These are phyloP conservation scores for Boletus speciosus DNA, from an alignment of 768 basidiomycete genomes.

Conservation along the genomic window DNA sequence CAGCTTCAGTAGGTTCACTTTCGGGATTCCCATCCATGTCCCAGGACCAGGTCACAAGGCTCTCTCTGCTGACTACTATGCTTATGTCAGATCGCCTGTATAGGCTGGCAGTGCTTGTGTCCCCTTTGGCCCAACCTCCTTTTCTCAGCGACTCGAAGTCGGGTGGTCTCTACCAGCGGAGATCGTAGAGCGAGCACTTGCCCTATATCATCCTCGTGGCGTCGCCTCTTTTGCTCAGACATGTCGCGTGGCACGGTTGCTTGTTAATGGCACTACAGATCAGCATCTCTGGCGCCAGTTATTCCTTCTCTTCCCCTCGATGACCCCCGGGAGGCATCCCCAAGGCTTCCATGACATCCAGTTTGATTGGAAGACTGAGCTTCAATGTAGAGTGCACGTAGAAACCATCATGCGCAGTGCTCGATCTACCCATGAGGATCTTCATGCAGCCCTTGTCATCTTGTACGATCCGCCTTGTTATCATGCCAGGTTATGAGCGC, in stretches of 20 bases:
- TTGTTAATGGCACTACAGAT: constrained; percentile 51
- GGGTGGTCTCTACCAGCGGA: constrained; percentile 42
- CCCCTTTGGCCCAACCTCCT: neutral
- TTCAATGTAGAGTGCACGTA: constrained; percentile 42
- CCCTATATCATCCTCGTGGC: constrained; percentile 53
- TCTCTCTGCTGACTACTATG: neutral
- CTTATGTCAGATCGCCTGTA: neutral
- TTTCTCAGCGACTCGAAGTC: constrained; percentile 5
- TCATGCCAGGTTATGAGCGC: constrained; percentile 17
- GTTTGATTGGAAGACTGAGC: constrained; percentile 36
- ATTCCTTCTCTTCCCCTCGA: constrained; percentile 57
- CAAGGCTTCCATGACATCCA: constrained; percentile 10
- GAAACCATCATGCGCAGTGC: constrained; percentile 28
- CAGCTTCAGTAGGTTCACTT: neutral
- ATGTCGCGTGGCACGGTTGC: constrained; percentile 43
- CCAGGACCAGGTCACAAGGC: neutral
- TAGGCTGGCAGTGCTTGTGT: neutral
- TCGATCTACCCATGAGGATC: constrained; percentile 25
- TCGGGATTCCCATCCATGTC: neutral
- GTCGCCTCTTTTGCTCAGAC: constrained; percentile 58
- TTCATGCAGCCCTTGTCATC: constrained; percentile 35
- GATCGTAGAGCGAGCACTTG: constrained; percentile 54
- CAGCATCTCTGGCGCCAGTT: constrained; percentile 67
- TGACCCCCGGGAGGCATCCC: constrained; percentile 46
- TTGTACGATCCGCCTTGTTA: constrained; percentile 39